phyloP scores from a whole-genome alignment of 257 asterid species.

The Cruciata laevipes region DNA sequence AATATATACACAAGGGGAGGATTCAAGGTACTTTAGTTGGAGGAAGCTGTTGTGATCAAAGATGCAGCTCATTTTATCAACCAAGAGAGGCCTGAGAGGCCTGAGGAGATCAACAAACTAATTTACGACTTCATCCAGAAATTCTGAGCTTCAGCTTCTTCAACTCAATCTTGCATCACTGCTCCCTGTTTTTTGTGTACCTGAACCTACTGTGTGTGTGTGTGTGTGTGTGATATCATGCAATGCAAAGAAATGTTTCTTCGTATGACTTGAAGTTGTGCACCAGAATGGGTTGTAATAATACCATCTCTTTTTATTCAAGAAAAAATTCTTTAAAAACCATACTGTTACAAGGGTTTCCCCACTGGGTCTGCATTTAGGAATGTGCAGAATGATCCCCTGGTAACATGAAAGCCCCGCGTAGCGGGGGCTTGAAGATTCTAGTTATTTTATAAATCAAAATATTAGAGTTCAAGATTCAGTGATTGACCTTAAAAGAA shows the following conservation, averaged over 20 bases:
- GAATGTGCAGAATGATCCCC: no score
- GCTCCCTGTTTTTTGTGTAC: background rate
- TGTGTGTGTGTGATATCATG: no score
- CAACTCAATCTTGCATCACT: background rate
- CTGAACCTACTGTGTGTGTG: background rate
- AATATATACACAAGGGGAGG: conserved; percentile 75
- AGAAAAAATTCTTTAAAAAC: background rate
- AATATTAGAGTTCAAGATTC: no score
- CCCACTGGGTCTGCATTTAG: no score
- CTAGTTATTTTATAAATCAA: no score
- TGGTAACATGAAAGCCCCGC: no score
- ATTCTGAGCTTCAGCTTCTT: background rate
- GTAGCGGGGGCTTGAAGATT: no score
- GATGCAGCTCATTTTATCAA: conserved; percentile 75
- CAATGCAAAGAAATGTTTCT: background rate
- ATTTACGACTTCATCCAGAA: conserved; percentile 42
- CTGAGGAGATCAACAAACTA: conserved; percentile 38
- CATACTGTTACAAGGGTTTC: background rate
- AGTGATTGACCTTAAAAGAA: no score
- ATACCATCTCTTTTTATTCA: background rate
- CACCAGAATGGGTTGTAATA: background rate
- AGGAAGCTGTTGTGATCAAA: conserved; percentile 52
- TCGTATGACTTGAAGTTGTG: background rate
- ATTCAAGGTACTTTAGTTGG: conserved; percentile 73
- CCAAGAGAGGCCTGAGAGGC: conserved; percentile 79